These are phyloP conservation scores for Neurospora sp. DNA, from an alignment of 495 filamentous ascomycete genomes.

Conservation along the genomic window DNA sequence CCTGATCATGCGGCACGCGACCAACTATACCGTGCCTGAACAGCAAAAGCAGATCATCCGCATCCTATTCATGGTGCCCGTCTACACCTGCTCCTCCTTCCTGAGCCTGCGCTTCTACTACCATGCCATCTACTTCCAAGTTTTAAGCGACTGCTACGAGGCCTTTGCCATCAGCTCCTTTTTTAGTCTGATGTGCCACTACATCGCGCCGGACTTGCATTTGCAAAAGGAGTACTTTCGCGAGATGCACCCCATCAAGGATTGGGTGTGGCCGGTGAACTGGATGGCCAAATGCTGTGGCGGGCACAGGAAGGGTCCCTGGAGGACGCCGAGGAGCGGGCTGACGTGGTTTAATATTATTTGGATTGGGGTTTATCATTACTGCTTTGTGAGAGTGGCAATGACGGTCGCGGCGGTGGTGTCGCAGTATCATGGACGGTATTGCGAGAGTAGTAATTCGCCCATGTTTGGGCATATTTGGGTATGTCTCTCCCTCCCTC, in stretches of 20 bases:
- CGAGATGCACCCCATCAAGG: conserved; percentile 46
- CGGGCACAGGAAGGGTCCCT: conserved; percentile 48
- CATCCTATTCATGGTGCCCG: conserved; percentile 82
- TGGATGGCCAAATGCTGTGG: conserved; percentile 62
- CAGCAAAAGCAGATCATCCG: conserved; percentile 90
- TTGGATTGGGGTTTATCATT: conserved; percentile 82
- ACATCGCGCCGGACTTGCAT: conserved; percentile 69
- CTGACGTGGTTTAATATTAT: conserved; percentile 93
- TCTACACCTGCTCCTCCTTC: conserved; percentile 73
- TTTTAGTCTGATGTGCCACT: conserved; percentile 80
- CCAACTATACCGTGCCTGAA: conserved; percentile 70
- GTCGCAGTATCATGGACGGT: conserved; percentile 56
- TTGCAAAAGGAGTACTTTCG: conserved; percentile 86
- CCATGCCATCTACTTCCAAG: conserved; percentile 72
- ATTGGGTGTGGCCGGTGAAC: conserved; percentile 67
- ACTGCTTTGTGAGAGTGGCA: conserved; percentile 77
- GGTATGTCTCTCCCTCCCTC: conserved; percentile 37
- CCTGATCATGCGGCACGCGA: conserved; percentile 67
- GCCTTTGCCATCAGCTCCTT: conserved; percentile 86
- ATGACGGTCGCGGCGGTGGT: conserved; percentile 73
- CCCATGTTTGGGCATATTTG: conserved; percentile 77
- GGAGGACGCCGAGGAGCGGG: conserved; percentile 69
- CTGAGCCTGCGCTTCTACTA: conserved; percentile 68
- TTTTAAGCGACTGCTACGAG: conserved; percentile 81
- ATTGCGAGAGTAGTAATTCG: conserved; percentile 69